These are phyloP conservation scores for Leucocoprinus birnbaumii DNA, from an alignment of 768 basidiomycete genomes.

Conservation along the genomic window DNA sequence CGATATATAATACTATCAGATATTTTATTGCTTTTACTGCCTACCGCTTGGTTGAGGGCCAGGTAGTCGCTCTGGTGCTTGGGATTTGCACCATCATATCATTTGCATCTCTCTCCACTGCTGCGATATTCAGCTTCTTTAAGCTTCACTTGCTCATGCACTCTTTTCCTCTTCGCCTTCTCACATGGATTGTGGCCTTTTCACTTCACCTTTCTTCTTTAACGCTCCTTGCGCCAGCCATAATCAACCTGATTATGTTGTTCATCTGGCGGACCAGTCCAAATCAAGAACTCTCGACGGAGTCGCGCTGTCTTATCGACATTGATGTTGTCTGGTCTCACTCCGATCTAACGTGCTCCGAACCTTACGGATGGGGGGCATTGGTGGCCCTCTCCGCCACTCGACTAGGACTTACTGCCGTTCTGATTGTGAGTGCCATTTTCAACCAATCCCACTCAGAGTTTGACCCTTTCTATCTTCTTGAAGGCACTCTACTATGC, in stretches of 20 bases:
- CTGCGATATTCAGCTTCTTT: conserved; percentile 36
- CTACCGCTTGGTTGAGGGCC: conserved; percentile 38
- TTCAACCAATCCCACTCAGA: conserved; percentile 5
- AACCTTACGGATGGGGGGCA: conserved; percentile 39
- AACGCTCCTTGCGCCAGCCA: conserved; percentile 48
- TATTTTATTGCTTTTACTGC: conserved; percentile 60
- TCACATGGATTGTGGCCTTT: conserved; percentile 29
- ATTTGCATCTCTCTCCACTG: conserved; percentile 34
- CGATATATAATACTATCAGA: conserved; percentile 57
- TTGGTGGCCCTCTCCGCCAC: conserved; percentile 55
- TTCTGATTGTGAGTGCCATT: conserved; percentile 48
- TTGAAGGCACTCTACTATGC: conserved; percentile 8
- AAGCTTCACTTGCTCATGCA: conserved; percentile 33
- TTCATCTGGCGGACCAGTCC: conserved; percentile 47
- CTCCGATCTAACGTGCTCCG: conserved; percentile 22
- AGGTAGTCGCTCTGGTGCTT: conserved; percentile 42
- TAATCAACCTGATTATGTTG: conserved; percentile 54
- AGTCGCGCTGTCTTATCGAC: conserved; percentile 56
- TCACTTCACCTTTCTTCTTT: conserved; percentile 39
- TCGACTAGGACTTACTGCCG: conserved; percentile 51
- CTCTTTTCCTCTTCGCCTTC: conserved; percentile 25
- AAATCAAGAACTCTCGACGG: conserved; percentile 31
- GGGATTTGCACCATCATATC: conserved; percentile 44
- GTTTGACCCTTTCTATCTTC: neutral
- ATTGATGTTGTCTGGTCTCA: conserved; percentile 67